phyloP scores from a whole-genome alignment of 192 early-diverging fungal genomes.

The Entomortierella lignicola region DNA sequence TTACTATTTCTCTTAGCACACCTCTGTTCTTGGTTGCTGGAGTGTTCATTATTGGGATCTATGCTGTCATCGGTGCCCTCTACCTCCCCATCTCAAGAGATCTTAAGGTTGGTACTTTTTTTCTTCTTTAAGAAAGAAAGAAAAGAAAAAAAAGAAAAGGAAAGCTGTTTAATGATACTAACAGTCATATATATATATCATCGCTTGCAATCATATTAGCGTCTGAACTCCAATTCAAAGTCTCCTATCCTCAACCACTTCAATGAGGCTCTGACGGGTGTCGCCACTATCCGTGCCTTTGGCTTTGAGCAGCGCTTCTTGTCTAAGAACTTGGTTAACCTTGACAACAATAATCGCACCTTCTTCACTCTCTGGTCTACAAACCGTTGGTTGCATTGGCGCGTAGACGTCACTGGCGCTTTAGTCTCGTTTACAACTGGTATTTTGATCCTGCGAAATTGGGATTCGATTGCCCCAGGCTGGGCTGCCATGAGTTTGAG shows the following conservation, averaged over 20 bases:
- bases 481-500: slow-evolving; percentile 87
- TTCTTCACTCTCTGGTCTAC: slow-evolving; percentile 88
- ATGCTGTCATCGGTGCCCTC: slow-evolving; percentile 67
- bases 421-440: slow-evolving; percentile 79
- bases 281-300: slow-evolving; percentile 88
- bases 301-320: slow-evolving; percentile 75
- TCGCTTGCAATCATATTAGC: slow-evolving; percentile 18
- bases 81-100: slow-evolving; percentile 87
- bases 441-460: slow-evolving; percentile 64
- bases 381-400: slow-evolving; percentile 89
- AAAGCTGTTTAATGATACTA: too few relatives aligned
- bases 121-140: slow-evolving; percentile 64
- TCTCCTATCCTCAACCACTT: slow-evolving; percentile 60
- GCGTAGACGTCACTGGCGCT: slow-evolving; percentile 84
- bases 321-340: slow-evolving; percentile 65
- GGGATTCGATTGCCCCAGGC: slow-evolving; percentile 77
- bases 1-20: slow-evolving; percentile 71
- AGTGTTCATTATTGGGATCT: slow-evolving; percentile 63
- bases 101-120: slow-evolving; percentile 42
- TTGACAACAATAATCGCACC: slow-evolving; percentile 85
- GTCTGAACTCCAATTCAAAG: slow-evolving; percentile 71
- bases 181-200: too few relatives aligned
- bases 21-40: slow-evolving; percentile 79
- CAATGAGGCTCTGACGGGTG: slow-evolving; percentile 80
- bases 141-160: too few relatives aligned